Evolutionary conservation across 345 rosid genomes (phyloP), one percentile per base, ranked within the genome.

Genomic region (Passiflora organensis): DNA sequence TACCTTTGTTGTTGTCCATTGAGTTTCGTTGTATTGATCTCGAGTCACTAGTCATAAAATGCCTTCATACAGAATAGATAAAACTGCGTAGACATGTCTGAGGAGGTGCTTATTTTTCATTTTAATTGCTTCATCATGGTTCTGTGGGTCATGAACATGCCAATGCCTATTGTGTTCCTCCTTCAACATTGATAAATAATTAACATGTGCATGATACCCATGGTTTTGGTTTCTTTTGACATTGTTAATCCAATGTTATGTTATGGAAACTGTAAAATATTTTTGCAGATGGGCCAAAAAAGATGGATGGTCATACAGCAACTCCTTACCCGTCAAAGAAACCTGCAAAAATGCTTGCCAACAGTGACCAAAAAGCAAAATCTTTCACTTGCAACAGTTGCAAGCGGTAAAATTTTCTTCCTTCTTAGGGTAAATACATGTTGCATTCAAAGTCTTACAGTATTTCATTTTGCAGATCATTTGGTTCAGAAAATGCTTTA

Each of bases 311-410:
- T 12, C 91, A 84, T 37, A 17, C 61, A 0, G 87, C 93, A 24
- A 87, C 94, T 15, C 97, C 97, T 19, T 72, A 90, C 72, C 97
- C 94, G 34, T 62, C 85, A 9, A 90, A 90, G 77, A 71, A 80
- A 28, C 69, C 43, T 36, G 72, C 55, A 10, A 86, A 84, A 65
- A 64, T 68, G 8, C 66, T 64, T 44, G 76, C 78, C 28, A 71
- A 57, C 36, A 76, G 68, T 70, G 81, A 72, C 55, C 85, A 75
- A 58, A 59, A 70, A 51, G 70, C 78, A 1, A 89, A 81, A 45
- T 56, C 82, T 6, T 70, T 72, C 1, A 50, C 69, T 6, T 86
- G 95, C 88, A 76, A 67, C 32, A 50, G 85, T 16, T 90, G 97
- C 72, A 82, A 59, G 70, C 78, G 91, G 82, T 75, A 64, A 4